Conservation (phyloP, 306 rosid species). For the Malus asiatica region DNA sequence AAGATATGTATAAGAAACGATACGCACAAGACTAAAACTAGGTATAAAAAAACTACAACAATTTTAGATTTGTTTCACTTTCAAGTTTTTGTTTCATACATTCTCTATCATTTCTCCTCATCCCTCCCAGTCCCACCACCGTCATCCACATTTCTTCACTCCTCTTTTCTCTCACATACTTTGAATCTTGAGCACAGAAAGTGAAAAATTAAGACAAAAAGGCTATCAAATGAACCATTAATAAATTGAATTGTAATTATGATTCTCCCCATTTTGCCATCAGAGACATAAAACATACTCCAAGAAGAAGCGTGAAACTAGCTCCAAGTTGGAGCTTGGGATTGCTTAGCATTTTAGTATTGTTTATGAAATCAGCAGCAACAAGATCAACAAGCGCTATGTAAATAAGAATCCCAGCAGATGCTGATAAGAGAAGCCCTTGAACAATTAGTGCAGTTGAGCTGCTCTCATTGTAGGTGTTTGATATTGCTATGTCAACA, state of each 20-base stretch:
- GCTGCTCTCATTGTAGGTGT: conserved; percentile 33
- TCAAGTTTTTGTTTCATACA: neutral
- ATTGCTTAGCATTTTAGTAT: conserved; percentile 31
- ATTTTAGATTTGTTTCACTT: too few relatives aligned
- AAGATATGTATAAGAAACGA: too few relatives aligned
- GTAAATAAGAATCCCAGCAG: conserved; percentile 51
- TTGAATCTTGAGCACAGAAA: neutral
- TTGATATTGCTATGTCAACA: conserved; percentile 46
- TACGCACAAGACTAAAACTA: too few relatives aligned
- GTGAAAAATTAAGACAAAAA: neutral
- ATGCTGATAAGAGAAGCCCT: conserved; percentile 51
- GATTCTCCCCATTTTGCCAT: conserved; percentile 32
- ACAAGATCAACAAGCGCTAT: conserved; percentile 71
- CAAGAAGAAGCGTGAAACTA: conserved; percentile 37
- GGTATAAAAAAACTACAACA: too few relatives aligned
- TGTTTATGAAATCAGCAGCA: conserved; percentile 47
- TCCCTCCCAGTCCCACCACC: neutral
- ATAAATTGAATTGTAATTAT: neutral
- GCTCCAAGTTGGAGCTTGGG: conserved; percentile 43
- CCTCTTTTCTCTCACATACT: neutral
- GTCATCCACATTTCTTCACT: neutral
- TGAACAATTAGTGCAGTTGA: conserved; percentile 36
- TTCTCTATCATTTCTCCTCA: neutral
- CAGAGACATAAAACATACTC: conserved; percentile 46
- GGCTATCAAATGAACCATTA: too few relatives aligned